phyloP scores from a whole-genome alignment of 306 rosid species.

The Rubus idaeus region DNA sequence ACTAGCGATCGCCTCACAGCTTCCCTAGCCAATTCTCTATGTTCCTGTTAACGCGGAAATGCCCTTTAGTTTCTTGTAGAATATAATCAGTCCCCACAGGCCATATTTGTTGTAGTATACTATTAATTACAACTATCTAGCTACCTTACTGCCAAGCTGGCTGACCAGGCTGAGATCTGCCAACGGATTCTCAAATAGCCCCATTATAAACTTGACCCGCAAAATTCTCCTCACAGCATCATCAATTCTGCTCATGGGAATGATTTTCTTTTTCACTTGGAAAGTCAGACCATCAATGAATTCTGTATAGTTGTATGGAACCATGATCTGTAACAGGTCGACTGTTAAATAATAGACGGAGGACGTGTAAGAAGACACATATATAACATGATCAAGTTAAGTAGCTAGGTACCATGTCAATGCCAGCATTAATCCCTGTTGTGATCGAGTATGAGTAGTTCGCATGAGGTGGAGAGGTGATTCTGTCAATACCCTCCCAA shows the following conservation, averaged over 20 bases:
- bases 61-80: too few species aligned
- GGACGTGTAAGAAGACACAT: background rate
- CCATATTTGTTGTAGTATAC: too few species aligned
- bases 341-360: background rate
- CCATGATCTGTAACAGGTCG: slow-evolving; percentile 31
- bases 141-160: slow-evolving; percentile 39
- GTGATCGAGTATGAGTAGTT: slow-evolving; percentile 33
- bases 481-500: slow-evolving; percentile 42
- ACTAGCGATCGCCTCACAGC: slow-evolving; percentile 41
- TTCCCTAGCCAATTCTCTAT: slow-evolving; percentile 46
- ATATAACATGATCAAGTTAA: too few species aligned
- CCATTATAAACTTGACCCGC: slow-evolving; percentile 38
- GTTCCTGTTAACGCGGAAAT: slow-evolving; percentile 22
- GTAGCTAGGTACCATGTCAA: slow-evolving; percentile 34
- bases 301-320: slow-evolving; percentile 34
- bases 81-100: too few species aligned
- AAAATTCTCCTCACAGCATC: slow-evolving; percentile 45
- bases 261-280: slow-evolving; percentile 25
- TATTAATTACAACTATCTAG: background rate
- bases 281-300: slow-evolving; percentile 34
- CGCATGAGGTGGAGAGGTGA: slow-evolving; percentile 37
- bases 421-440: slow-evolving; percentile 37
- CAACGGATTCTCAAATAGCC: slow-evolving; percentile 37
- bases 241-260: slow-evolving; percentile 41
- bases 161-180: slow-evolving; percentile 36